These are phyloP conservation scores for Cercospora zeina DNA, from an alignment of 2,329 filamentous ascomycete species.

Conservation along the genomic window DNA sequence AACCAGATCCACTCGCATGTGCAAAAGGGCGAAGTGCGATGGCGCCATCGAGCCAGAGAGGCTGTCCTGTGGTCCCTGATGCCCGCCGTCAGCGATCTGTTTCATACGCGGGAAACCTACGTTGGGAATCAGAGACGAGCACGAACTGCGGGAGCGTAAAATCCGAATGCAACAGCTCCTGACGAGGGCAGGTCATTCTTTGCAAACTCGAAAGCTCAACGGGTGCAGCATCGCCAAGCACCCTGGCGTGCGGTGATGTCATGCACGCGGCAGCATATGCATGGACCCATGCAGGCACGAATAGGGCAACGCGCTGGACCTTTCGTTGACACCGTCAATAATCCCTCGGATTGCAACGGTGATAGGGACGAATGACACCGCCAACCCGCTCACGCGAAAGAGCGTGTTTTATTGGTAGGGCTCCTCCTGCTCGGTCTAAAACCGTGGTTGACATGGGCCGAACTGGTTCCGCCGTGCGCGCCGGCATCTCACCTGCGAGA, in stretches of 20 bases:
- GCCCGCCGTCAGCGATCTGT: background rate
- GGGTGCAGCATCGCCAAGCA: background rate
- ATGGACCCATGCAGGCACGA: slow-evolving; percentile 3
- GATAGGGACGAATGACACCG: slow-evolving; percentile 17
- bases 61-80: background rate
- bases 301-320: slow-evolving; percentile 1
- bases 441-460: slow-evolving; percentile 17
- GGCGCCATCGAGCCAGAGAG: background rate
- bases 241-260: slow-evolving; percentile 2
- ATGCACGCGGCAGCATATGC: background rate
- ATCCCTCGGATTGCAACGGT: slow-evolving; percentile 16
- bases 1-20: slow-evolving; percentile 5
- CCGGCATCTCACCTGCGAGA: slow-evolving; percentile 16
- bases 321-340: background rate
- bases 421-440: slow-evolving; percentile 16
- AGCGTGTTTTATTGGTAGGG: slow-evolving; percentile 16
- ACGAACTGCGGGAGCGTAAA: background rate
- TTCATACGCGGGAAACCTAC: background rate
- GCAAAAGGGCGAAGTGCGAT: background rate
- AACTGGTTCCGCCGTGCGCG: slow-evolving; percentile 16
- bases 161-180: background rate
- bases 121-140: background rate
- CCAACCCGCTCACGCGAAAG: slow-evolving; percentile 4
- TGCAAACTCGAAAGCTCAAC: slow-evolving; percentile 7
- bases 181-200: background rate